phyloP scores from a whole-genome alignment of 1,284 basidiomycete species.

The Naganishia liquefaciens region DNA sequence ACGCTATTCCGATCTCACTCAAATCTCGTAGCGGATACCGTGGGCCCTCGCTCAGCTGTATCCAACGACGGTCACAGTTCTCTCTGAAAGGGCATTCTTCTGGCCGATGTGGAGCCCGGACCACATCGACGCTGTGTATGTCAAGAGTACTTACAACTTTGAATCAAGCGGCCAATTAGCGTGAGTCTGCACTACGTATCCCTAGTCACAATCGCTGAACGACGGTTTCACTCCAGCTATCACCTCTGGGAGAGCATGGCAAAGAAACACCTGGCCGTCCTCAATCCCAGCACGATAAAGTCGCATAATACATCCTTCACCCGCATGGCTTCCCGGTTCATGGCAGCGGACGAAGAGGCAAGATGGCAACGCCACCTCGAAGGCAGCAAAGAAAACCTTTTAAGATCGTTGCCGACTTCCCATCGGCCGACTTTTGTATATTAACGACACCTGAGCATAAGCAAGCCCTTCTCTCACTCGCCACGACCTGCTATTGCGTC shows the following conservation, averaged over 20 bases:
- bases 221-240: slow-evolving; percentile 33
- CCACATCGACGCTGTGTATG: slow-evolving; percentile 44
- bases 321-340: slow-evolving; percentile 42
- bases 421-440: too few species aligned
- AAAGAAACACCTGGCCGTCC: slow-evolving; percentile 37
- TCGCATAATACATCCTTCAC: slow-evolving; percentile 44
- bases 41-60: slow-evolving; percentile 50
- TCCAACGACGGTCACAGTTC: slow-evolving; percentile 51
- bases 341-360: slow-evolving; percentile 40
- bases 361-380: slow-evolving; percentile 34
- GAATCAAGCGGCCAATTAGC: slow-evolving; percentile 44
- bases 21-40: slow-evolving; percentile 41
- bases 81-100: slow-evolving; percentile 55
- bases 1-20: neutral
- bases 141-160: slow-evolving; percentile 44
- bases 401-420: too few species aligned
- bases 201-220: neutral
- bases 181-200: slow-evolving; percentile 29
- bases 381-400: slow-evolving; percentile 8
- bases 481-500: too few species aligned
- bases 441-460: too few species aligned
- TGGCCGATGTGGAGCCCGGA: slow-evolving; percentile 54
- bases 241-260: slow-evolving; percentile 51
- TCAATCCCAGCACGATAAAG: slow-evolving; percentile 41
- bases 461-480: too few species aligned